These are phyloP conservation scores for Corynascus novoguineensis DNA, from an alignment of 495 filamentous ascomycete species.

Conservation along the genomic window DNA sequence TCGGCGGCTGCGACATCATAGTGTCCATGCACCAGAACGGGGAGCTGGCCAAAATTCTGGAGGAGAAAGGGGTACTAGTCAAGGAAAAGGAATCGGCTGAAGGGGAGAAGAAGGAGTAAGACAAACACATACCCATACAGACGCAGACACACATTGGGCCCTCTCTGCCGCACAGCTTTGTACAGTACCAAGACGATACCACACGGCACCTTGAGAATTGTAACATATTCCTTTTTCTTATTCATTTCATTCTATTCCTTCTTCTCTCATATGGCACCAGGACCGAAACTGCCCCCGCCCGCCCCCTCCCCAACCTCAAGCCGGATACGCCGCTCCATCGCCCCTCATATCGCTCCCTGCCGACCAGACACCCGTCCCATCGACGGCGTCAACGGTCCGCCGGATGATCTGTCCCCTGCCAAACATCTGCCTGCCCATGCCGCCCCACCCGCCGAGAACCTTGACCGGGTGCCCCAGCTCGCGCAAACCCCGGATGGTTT, in stretches of 20 bases:
- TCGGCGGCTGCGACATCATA: constrained; percentile 95
- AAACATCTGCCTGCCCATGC: constrained; percentile 68
- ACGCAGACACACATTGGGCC: no score
- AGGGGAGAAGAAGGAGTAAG: constrained; percentile 24
- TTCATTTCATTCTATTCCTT: neutral
- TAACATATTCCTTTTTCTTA: neutral
- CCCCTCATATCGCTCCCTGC: constrained; percentile 85
- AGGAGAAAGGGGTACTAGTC: constrained; percentile 75
- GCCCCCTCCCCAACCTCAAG: constrained; percentile 24
- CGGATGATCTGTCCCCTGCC: constrained; percentile 88
- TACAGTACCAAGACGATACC: constrained; percentile 10
- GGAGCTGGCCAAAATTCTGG: constrained; percentile 82
- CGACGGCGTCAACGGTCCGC: constrained; percentile 57
- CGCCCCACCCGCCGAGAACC: constrained; percentile 59
- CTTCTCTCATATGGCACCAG: neutral
- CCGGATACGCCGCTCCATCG: constrained; percentile 76
- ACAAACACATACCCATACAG: neutral
- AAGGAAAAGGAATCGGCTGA: constrained; percentile 13
- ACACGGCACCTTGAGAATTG: constrained; percentile 10
- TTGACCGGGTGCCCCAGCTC: constrained; percentile 67
- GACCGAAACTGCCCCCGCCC: no score
- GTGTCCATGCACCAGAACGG: constrained; percentile 97
- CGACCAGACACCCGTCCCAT: constrained; percentile 65
- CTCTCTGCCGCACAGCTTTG: neutral
- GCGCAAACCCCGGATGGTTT: constrained; percentile 59